Evolutionary conservation across 2,329 filamentous ascomycete genomes (phyloP), one percentile per base, ranked within the genome.

Genomic region (Fusarium pininemorale): DNA sequence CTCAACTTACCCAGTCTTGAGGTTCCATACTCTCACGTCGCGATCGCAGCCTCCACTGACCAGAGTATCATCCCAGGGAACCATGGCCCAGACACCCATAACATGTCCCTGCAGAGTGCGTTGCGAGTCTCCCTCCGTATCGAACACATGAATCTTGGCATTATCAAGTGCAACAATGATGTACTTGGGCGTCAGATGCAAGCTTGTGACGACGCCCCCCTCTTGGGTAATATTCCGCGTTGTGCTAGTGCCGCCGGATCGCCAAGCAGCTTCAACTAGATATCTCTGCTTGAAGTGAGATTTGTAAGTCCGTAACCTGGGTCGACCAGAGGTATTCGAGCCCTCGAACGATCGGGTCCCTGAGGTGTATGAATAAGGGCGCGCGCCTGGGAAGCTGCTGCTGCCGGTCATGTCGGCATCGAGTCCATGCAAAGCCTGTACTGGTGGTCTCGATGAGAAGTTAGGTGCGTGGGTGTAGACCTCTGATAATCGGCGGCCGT

Each of bases 21-120:
- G 91, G 79, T 99, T 94, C 96, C 96, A 99, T 11, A 99, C 96
- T 65, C 96, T 90, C 35, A 99, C 96, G 80, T 99, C 96, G 69
- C 96, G 90, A 84, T 99, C 96, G 81, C 96, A 99, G 11, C 96
- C 96, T 78, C 96, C 96, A 78, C 95, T 98, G 69, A 99, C 96
- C 70, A 99, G 88, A 60, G 94, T 93, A 81, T 99, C 96, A 68
- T 94, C 96, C 94, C 95, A 98, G 12, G 96, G 96, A 30, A 99
- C 95, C 96, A 99, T 98, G 55, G 96, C 96, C 96, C 96, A 99
- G 26, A 99, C 96, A 45, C 96, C 96, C 96, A 99, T 99, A 50
- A 98, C 94, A 84, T 99, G 96, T 16, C 96, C 96, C 80, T 96
- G 93, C 35, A 99, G 85, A 6, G 94, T 98, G 81, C 95, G 94